Percentiles rank a stretch among this genome's conserved stretches.
These are phyloP conservation scores for Phytopythium montanum DNA, from an alignment of 352 stramenopile genomes.

Conservation along the genomic window DNA sequence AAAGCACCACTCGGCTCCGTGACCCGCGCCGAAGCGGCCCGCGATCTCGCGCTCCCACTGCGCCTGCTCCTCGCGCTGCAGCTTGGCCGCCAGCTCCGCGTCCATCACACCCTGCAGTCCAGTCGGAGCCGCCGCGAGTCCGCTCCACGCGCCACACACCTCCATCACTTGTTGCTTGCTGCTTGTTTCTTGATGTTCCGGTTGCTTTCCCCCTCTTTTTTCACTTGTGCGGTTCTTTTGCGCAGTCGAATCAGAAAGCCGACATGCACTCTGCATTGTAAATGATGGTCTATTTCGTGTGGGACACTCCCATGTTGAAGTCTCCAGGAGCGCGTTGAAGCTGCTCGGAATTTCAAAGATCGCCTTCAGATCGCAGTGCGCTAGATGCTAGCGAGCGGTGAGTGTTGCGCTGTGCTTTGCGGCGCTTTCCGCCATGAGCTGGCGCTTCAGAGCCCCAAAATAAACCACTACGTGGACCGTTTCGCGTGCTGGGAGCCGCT, in stretches of 20 bases:
- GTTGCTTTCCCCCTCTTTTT: background rate
- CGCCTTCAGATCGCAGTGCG: too few relatives aligned
- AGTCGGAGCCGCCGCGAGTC: background rate
- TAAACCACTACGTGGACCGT: background rate
- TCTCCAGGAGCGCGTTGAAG: background rate
- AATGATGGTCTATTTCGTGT: background rate
- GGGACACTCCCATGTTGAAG: background rate
- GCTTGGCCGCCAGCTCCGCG: conserved; percentile 60
- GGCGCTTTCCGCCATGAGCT: background rate
- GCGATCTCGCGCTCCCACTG: conserved; percentile 63
- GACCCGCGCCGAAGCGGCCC: conserved; percentile 52
- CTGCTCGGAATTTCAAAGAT: background rate
- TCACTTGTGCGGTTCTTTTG: background rate
- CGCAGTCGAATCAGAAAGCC: background rate
- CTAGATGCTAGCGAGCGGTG: too few relatives aligned
- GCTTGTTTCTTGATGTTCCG: background rate
- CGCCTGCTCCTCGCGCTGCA: conserved; percentile 68
- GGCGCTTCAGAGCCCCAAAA: background rate
- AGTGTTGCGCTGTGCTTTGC: background rate
- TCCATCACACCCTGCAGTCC: conserved; percentile 62
- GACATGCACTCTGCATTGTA: background rate
- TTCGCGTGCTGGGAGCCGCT: background rate
- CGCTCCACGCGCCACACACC: background rate
- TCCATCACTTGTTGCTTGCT: too few relatives aligned
- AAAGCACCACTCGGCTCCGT: conserved; percentile 67